Conservation (phyloP, 2,329 filamentous ascomycete genomes). For the Sarocladium kiliense region DNA sequence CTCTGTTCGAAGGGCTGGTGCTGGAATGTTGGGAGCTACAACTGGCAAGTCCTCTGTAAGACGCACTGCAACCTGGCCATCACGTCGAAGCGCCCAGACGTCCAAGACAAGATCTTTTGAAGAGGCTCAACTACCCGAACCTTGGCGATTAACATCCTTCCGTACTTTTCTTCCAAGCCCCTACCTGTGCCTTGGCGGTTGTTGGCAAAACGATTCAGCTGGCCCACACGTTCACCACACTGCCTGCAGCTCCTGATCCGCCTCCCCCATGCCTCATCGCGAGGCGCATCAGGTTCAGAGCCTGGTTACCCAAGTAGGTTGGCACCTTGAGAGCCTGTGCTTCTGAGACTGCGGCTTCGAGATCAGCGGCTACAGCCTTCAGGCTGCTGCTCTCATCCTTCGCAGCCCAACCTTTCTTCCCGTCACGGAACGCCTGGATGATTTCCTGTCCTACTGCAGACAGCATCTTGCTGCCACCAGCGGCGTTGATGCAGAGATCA, state of each 20-base stretch:
- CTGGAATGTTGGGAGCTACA: too few relatives aligned
- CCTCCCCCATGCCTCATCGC: conserved; percentile 2
- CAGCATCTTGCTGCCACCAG: conserved; percentile 36
- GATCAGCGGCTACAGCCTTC: conserved; percentile 20
- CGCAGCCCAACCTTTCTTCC: conserved; percentile 12
- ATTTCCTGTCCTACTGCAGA: conserved; percentile 31
- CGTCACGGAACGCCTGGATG: conserved; percentile 25
- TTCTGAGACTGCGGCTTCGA: conserved; percentile 34
- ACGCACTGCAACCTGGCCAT: too few relatives aligned
- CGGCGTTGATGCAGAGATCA: conserved; percentile 40
- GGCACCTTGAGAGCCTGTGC: conserved; percentile 37
- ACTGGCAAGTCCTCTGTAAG: too few relatives aligned
- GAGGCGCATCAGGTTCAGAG: conserved; percentile 28
- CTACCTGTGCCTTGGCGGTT: too few relatives aligned
- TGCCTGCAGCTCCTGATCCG: not conserved
- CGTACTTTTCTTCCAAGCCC: too few relatives aligned
- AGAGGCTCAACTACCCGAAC: too few relatives aligned
- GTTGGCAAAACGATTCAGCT: too few relatives aligned
- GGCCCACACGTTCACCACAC: not conserved
- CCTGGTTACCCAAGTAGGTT: conserved; percentile 34
- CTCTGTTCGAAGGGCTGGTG: too few relatives aligned
- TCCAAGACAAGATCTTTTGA: too few relatives aligned
- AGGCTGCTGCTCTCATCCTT: conserved; percentile 20
- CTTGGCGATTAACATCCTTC: too few relatives aligned
- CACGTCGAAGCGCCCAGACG: too few relatives aligned